A percentile compares a stretch with the other conserved stretches of the same genome.
Evolutionary conservation across 2,329 filamentous ascomycete species (phyloP).

Genomic region (Arthrinium phaeospermum): DNA sequence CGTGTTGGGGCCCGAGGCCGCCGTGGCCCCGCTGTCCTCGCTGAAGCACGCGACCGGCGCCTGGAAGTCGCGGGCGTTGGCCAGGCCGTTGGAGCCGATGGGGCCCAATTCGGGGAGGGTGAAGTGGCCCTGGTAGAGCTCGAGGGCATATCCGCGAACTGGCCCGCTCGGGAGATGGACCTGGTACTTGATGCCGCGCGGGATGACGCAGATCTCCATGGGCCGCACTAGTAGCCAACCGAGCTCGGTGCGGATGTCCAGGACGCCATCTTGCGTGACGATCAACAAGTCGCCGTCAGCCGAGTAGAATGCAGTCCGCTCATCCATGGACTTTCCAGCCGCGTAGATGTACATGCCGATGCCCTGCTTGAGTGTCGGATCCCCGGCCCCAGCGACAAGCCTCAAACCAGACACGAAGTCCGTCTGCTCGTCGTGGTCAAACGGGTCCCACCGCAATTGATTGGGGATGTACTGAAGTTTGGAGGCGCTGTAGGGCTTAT

Average conservation of each 20-base stretch:
- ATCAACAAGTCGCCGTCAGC: slow-evolving; percentile 74
- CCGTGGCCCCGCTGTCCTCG: slow-evolving; percentile 50
- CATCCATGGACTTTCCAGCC: slow-evolving; percentile 73
- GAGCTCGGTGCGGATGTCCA: slow-evolving; percentile 72
- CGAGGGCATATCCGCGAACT: slow-evolving; percentile 68
- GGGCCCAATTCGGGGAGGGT: slow-evolving; percentile 67
- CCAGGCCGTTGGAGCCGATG: slow-evolving; percentile 67
- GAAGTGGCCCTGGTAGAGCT: slow-evolving; percentile 67
- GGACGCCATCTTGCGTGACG: slow-evolving; percentile 67
- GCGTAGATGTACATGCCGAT: slow-evolving; percentile 75
- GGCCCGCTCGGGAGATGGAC: slow-evolving; percentile 52
- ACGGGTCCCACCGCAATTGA: slow-evolving; percentile 83
- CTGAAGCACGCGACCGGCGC: slow-evolving; percentile 66
- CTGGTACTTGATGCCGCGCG: slow-evolving; percentile 68
- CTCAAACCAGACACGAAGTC: slow-evolving; percentile 59
- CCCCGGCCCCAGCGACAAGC: slow-evolving; percentile 74
- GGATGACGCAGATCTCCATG: slow-evolving; percentile 72
- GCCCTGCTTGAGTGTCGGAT: slow-evolving; percentile 73
- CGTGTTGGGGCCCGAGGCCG: slow-evolving; percentile 38
- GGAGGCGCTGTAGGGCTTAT: slow-evolving; percentile 52
- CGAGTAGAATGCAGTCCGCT: slow-evolving; percentile 75
- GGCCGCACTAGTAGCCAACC: slow-evolving; percentile 69
- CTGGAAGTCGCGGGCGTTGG: slow-evolving; percentile 70
- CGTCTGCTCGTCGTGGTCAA: slow-evolving; percentile 69
- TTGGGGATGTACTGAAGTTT: slow-evolving; percentile 79